Evolutionary conservation across 148 eudicot species (phyloP), one percentile per base, ranked within the genome.

Genomic region (Cornus controversa): DNA sequence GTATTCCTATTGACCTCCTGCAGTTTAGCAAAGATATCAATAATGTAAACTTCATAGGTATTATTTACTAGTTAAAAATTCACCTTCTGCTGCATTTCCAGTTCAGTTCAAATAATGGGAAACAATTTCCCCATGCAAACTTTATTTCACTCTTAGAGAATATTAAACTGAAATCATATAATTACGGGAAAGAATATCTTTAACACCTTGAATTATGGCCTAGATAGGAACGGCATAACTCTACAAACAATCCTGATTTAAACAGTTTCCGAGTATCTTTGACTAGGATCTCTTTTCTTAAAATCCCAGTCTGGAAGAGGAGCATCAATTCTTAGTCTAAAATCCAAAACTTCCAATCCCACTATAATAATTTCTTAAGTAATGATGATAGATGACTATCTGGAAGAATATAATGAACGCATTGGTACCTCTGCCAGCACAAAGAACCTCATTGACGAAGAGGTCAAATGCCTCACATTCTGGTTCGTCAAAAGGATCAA

Each of bases 401-500:
- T 31, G 60, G 63, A 54, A 65, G 2, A 23, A 26, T 10, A 69
- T 50, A 72, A 26, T 62, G 24, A 29, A 66, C 23, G 14, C 25
- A 70, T 63, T 68, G 20, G 76, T 86, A 96, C 99, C 94, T 93
- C 84, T 87, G 66, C 99, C 99, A 77, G 84, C 78, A 81, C 99
- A 96, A 65, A 93, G 82, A 82, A 71, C 79, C 87, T 90, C 92
- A 70, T 96, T 93, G 80, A 96, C 97, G 72, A 96, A 96, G 68
- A 96, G 37, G 78, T 96, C 97, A 79, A 83, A 84, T 29, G 99
- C 98, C 80, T 96, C 99, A 64, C 94, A 89, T 82, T 96, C 97
- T 66, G 99, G 98, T 67, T 89, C 80, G 65, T 93, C 94, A 76
- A 96, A 96, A 71, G 99, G 99, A 86, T 96, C 97, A 73, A 93